Evolutionary conservation across 176 grass and related monocot genomes (phyloP).

Genomic region (Tillandsia leiboldiana): DNA sequence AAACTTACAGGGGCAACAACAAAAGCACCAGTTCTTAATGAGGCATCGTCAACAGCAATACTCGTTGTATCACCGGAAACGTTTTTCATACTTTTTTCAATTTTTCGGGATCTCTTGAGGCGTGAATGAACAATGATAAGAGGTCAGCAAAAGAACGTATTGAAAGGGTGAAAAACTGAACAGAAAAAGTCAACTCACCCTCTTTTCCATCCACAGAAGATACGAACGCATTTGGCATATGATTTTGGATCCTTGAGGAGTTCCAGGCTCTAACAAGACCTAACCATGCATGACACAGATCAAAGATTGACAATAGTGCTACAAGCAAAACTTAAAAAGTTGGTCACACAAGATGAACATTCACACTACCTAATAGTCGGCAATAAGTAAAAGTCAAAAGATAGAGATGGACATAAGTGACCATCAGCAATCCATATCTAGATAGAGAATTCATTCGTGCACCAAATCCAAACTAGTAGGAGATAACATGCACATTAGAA

Average conservation of each 20-base stretch:
- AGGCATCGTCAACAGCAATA: conserved; percentile 31
- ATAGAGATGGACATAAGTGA: too few relatives aligned
- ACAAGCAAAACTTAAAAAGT: not conserved
- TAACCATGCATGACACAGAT: conserved; percentile 15
- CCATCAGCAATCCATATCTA: too few relatives aligned
- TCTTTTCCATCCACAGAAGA: conserved; percentile 97
- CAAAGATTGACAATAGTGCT: not conserved
- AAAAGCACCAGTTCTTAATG: conserved; percentile 61
- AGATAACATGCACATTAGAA: too few relatives aligned
- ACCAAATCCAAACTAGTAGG: too few relatives aligned
- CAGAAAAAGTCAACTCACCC: conserved; percentile 41
- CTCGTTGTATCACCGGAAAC: conserved; percentile 40
- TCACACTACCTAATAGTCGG: too few relatives aligned
- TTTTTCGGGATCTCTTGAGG: conserved; percentile 46
- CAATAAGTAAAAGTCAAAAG: too few relatives aligned
- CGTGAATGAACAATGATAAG: conserved; percentile 11
- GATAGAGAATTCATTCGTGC: too few relatives aligned
- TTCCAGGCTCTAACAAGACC: conserved; percentile 96
- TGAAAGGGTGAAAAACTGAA: conserved; percentile 16
- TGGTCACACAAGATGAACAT: not conserved
- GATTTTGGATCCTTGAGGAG: conserved; percentile 95
- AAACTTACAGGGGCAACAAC: conserved; percentile 92
- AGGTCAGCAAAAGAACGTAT: conserved; percentile 21
- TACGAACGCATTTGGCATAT: conserved; percentile 96
- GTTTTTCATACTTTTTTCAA: conserved; percentile 23